Evolutionary conservation across 768 basidiomycete genomes (phyloP).

Genomic region (Auricularia auricula-judae): DNA sequence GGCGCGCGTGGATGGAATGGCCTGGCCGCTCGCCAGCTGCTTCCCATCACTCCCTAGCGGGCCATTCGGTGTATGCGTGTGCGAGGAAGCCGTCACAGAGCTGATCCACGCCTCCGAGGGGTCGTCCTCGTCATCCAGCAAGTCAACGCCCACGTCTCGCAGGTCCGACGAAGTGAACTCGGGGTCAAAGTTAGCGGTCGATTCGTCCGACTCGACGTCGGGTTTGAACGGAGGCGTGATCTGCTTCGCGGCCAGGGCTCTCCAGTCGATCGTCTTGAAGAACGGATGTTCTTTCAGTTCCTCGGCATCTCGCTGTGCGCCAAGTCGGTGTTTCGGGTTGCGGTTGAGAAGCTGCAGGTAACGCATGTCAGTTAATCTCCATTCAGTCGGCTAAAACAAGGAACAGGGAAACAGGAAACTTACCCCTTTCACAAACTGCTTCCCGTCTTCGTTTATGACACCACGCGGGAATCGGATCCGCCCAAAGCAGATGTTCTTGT

Average conservation of each 20-base stretch:
- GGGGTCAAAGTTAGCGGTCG: slow-evolving; percentile 95
- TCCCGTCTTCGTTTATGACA: slow-evolving; percentile 94
- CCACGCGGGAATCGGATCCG: slow-evolving; percentile 97
- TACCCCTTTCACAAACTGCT: slow-evolving; percentile 97
- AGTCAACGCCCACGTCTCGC: slow-evolving; percentile 45
- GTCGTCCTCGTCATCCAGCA: slow-evolving; percentile 40
- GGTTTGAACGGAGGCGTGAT: slow-evolving; percentile 98
- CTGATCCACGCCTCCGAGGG: slow-evolving; percentile 63
- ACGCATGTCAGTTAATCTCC: slow-evolving; percentile 4
- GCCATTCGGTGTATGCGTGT: slow-evolving; percentile 57
- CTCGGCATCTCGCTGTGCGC: slow-evolving; percentile 78
- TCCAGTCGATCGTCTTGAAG: slow-evolving; percentile 89
- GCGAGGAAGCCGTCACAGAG: slow-evolving; percentile 26
- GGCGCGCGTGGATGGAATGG: slow-evolving; percentile 43
- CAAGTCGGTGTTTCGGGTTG: slow-evolving; percentile 95
- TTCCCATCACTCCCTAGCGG: slow-evolving; percentile 56
- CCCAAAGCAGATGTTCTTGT: slow-evolving; percentile 97
- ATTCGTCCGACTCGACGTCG: slow-evolving; percentile 94
- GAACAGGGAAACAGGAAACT: slow-evolving; percentile 23
- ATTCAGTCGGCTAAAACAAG: not conserved
- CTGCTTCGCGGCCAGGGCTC: slow-evolving; percentile 72
- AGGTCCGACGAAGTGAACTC: slow-evolving; percentile 95
- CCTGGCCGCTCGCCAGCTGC: slow-evolving; percentile 12
- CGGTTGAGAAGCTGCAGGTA: slow-evolving; percentile 77
- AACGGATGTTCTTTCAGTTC: slow-evolving; percentile 96